Base-by-base conservation (phyloP, 495 filamentous ascomycete genomes). In the Podospora australis region DNA sequence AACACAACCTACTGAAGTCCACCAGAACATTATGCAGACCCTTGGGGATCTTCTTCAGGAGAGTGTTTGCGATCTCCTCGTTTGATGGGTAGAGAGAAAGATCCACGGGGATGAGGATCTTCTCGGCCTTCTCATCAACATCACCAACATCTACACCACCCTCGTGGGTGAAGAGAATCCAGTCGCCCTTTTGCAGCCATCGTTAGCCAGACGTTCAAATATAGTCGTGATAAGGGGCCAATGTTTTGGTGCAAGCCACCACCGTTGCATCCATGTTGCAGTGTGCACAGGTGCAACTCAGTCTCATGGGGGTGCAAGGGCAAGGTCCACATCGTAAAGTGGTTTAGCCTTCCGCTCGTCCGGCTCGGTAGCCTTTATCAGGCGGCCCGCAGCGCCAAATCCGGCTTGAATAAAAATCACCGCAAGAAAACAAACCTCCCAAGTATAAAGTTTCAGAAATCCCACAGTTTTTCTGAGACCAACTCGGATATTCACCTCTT, bases 131-230 rank as follows among this genome's bases (percentile, higher is more conserved):
- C 32, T 82, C 88, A 63, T 98, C 92, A 50, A 98, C 92, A 85
- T 98, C 92, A 25, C 92, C 92, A 64, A 98, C 92, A 69, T 98
- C 92, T 54, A 99, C 91, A 83, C 92, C 92, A 77, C 92, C 92
- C 73, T 99, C 94, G 72, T 97, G 88, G 53, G 88, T 95, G 78
- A 98, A 98, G 62, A 97, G 88, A 70, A 99, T 96, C 88, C 88
- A 96, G 72, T 99, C 92, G 63, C 94, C 92, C 92, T 98, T 65
- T 58, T 30, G 53, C 21, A 44, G 14, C 14, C 13, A 20, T 28
- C 20, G 51, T 57, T 22, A 57, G 52, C 24, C 13, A 19, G 40
- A 45, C 28, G 29, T 20, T 26, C 17, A n/a, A 13, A 26, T n/a
- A 9, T 46, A 13, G 43, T 19, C 20, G 49, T 30, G 48, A n/a